phyloP scores from a whole-genome alignment of 2,329 filamentous ascomycete genomes.

The Geoglossum cookeanum region DNA sequence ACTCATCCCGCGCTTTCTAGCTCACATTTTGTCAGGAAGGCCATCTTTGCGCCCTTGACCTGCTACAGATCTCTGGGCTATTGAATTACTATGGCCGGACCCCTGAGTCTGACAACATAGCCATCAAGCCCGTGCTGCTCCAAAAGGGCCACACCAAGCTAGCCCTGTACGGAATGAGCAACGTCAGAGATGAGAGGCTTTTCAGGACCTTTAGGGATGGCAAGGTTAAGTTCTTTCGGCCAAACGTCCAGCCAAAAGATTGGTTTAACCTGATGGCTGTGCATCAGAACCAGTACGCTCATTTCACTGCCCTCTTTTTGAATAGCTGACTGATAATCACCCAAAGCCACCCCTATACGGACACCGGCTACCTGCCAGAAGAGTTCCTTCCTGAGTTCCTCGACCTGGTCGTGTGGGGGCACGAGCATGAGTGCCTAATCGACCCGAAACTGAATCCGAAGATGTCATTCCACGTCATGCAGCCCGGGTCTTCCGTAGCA shows the following conservation, averaged over 20 bases:
- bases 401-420: constrained; percentile 86
- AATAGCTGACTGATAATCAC: constrained; percentile 2
- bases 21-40: constrained; percentile 37
- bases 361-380: constrained; percentile 87
- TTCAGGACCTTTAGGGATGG: constrained; percentile 86
- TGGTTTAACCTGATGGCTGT: constrained; percentile 96
- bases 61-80: constrained; percentile 77
- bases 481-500: constrained; percentile 88
- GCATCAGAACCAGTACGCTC: constrained; percentile 64
- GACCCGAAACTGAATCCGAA: constrained; percentile 68
- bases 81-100: constrained; percentile 93
- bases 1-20: not conserved
- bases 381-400: constrained; percentile 82
- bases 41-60: constrained; percentile 73
- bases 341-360: constrained; percentile 53
- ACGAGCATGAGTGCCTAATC: constrained; percentile 92
- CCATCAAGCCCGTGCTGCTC: constrained; percentile 74
- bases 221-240: constrained; percentile 85
- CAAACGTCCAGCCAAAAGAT: constrained; percentile 57
- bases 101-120: constrained; percentile 81
- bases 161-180: constrained; percentile 84
- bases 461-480: constrained; percentile 87
- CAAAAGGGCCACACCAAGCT: constrained; percentile 90
- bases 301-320: not conserved
- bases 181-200: constrained; percentile 86